A percentile compares a stretch with the other conserved stretches of the same genome.
phyloP scores from a whole-genome alignment of 805 yeast genomes.

The Wickerhamiella galacta region DNA sequence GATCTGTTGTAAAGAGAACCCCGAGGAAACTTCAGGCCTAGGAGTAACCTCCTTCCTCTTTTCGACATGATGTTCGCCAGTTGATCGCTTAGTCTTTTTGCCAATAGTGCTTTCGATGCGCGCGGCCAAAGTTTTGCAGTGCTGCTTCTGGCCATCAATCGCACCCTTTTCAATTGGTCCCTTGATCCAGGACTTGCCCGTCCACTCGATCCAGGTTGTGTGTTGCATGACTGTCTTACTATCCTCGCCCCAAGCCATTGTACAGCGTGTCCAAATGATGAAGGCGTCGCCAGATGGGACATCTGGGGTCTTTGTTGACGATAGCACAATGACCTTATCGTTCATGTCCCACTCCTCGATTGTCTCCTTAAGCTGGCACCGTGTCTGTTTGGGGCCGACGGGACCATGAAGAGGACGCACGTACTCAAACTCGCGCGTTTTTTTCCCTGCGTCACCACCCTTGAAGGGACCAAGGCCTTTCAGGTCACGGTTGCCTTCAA shows the following conservation, averaged over 20 bases:
- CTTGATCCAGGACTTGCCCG: slow-evolving; percentile 83
- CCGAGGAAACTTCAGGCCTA: background rate
- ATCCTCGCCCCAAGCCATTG: slow-evolving; percentile 55
- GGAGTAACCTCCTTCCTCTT: slow-evolving; percentile 4
- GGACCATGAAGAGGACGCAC: slow-evolving; percentile 61
- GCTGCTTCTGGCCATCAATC: slow-evolving; percentile 56
- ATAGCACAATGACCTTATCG: slow-evolving; percentile 40
- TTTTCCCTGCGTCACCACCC: slow-evolving; percentile 15
- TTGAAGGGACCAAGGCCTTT: slow-evolving; percentile 13
- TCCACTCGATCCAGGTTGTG: slow-evolving; percentile 63
- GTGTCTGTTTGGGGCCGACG: slow-evolving; percentile 87
- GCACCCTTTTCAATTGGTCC: slow-evolving; percentile 78
- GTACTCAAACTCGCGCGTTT: slow-evolving; percentile 39
- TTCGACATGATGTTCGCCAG: too few relatives aligned
- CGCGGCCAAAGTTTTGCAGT: slow-evolving; percentile 33
- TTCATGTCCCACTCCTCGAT: slow-evolving; percentile 39
- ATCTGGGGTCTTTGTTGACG: slow-evolving; percentile 67
- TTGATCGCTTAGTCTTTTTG: slow-evolving; percentile 5
- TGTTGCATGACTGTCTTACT: slow-evolving; percentile 53
- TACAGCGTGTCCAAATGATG: slow-evolving; percentile 53
- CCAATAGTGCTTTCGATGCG: slow-evolving; percentile 21
- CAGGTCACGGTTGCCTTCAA: slow-evolving; percentile 21
- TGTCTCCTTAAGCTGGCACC: slow-evolving; percentile 50
- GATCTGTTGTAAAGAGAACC: background rate
- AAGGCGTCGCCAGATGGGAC: slow-evolving; percentile 88